These are phyloP conservation scores for Mangifera indica DNA, from an alignment of 345 rosid genomes.

Conservation along the genomic window DNA sequence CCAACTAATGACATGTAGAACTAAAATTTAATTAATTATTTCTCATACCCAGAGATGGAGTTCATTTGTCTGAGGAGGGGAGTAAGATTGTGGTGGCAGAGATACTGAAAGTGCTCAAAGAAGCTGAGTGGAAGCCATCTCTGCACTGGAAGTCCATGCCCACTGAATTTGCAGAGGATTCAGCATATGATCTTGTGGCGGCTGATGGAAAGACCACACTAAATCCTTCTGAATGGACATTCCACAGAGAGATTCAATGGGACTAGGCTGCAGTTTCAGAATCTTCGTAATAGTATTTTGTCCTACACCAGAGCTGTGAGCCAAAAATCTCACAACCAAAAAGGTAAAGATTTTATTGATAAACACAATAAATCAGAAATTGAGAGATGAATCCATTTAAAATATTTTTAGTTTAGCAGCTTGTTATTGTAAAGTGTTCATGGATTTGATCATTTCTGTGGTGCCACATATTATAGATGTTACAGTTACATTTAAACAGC, in stretches of 20 bases:
- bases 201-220: constrained; percentile 73
- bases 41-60: constrained; percentile 58
- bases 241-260: constrained; percentile 78
- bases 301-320: not conserved
- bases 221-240: constrained; percentile 83
- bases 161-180: constrained; percentile 76
- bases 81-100: constrained; percentile 82
- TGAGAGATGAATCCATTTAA: no score
- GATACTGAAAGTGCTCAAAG: constrained; percentile 72
- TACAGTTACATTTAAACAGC: no score
- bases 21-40: not conserved
- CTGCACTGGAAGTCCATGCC: constrained; percentile 93
- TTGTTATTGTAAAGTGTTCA: no score
- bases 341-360: not conserved
- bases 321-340: not conserved
- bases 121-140: constrained; percentile 85
- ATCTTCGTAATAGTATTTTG: not conserved
- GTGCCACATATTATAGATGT: no score
- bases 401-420: no score
- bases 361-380: no score
- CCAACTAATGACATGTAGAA: not conserved
- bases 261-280: constrained; percentile 32
- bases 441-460: no score
- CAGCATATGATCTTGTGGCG: constrained; percentile 70
- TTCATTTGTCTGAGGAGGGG: constrained; percentile 86